A percentile compares a stretch with the other conserved stretches of the same genome.
Conservation (phyloP, 176 grass and related monocot species). For the Themeda triandra region DNA sequence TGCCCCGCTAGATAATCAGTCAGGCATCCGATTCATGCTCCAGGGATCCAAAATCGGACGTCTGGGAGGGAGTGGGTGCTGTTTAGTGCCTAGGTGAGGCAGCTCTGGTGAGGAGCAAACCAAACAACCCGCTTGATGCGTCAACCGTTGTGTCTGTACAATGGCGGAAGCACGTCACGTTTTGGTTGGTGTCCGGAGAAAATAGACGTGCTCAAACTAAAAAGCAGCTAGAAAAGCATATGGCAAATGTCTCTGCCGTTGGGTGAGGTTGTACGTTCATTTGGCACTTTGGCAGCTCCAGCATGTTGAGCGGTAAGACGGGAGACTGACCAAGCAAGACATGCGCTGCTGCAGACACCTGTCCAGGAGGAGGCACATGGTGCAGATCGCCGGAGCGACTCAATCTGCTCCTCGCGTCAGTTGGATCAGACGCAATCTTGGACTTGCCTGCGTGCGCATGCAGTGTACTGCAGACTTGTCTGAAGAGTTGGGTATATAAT, state of each 20-base stretch:
- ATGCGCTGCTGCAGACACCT: constrained; percentile 8
- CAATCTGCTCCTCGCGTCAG: not conserved
- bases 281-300: not conserved
- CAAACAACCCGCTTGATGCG: no score
- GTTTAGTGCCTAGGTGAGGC: no score
- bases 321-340: not conserved
- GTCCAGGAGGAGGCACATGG: not conserved
- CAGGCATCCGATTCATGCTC: no score
- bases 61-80: no score
- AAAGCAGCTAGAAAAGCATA: constrained; percentile 8
- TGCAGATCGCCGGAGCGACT: not conserved
- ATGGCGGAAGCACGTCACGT: not conserved
- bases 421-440: constrained; percentile 24
- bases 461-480: constrained; percentile 20
- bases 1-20: no score
- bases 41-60: no score
- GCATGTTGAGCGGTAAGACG: not conserved
- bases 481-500: not conserved
- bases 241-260: constrained; percentile 3
- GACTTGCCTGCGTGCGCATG: constrained; percentile 22
- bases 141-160: not conserved
- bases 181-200: not conserved
- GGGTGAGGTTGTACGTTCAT: not conserved
- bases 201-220: not conserved
- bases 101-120: no score